Base-by-base conservation (phyloP, 2,329 filamentous ascomycete genomes). In the Trichoderma sp. region DNA sequence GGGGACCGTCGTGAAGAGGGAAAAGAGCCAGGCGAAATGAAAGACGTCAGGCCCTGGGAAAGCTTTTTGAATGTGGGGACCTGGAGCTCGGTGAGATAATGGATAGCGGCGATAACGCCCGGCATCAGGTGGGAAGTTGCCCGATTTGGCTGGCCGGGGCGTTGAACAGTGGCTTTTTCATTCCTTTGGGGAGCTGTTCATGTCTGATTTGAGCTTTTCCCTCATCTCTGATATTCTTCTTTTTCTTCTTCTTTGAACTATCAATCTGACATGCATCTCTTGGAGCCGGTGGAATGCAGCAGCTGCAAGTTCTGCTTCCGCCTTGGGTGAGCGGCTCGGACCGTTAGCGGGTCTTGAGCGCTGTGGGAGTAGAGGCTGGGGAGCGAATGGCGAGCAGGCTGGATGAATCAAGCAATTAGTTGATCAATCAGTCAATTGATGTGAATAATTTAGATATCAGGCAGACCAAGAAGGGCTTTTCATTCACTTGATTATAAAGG, bases 51-150 rank as follows among this genome's bases (percentile, higher is more conserved):
- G 55, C 47, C 40, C 21, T 33, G 57, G 14, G 52, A 57, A 66
- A 66, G 63, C 63, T 66, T 66, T 66, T 66, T 37, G 53, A 49
- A 37, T 33, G 63, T 66, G 63, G 63, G 62, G 63, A 58, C 37
- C 53, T 47, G 7, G 5, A 37, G 10, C n/a, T 40, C 55, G 27
- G 33, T 57, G 27, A 57, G 52, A 57, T 57, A 47, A 33, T 43
- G 6, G 37, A 7, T 19, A 43, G 6, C 13, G 35, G 52, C 62
- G 62, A 65, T 66, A 57, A 57, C 52, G 49, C 21, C 47, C 47
- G 16, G 14, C 21, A 29, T 14, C 19, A 24, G 55, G 40, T 8
- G 40, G 27, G 5, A 55, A 8, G 52, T 21, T 55, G 52, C 52
- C 52, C 24, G 52, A 29, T 55, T 31, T 6, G 52, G 52, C 52